These are phyloP conservation scores for Misopates orontium DNA, from an alignment of 257 asterid genomes.

Conservation along the genomic window DNA sequence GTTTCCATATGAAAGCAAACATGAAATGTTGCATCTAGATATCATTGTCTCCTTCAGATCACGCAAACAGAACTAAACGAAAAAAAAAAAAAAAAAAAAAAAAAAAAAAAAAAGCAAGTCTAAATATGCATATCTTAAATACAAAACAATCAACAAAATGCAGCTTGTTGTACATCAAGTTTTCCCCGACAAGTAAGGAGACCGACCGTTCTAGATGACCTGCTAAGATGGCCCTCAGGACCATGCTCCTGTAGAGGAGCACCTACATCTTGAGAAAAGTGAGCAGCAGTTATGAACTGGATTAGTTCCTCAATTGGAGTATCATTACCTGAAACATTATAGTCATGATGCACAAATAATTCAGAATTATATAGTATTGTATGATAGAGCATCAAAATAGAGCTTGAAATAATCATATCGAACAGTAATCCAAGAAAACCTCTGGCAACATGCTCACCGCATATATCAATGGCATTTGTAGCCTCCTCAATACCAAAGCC, in stretches of 20 bases:
- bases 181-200: background rate
- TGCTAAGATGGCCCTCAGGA: no score
- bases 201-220: background rate
- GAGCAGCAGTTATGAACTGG: background rate
- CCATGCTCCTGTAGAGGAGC: background rate
- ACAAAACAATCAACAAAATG: background rate
- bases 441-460: conserved; percentile 33
- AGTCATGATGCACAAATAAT: background rate
- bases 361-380: background rate
- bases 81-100: no score
- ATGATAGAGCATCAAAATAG: background rate
- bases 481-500: conserved; percentile 48
- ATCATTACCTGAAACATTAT: background rate
- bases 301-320: background rate
- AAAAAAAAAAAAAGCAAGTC: background rate
- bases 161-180: background rate
- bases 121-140: background rate
- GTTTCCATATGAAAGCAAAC: no score
- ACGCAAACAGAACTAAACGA: no score
- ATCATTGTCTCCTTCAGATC: background rate
- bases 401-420: background rate
- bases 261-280: background rate
- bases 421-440: background rate
- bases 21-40: no score
- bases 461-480: conserved; percentile 50